Evolutionary conservation across 225 moss, liverwort and hornwort genomes (phyloP), one percentile per base, ranked within the genome.

Genomic region (Sphagnum tenellum): DNA sequence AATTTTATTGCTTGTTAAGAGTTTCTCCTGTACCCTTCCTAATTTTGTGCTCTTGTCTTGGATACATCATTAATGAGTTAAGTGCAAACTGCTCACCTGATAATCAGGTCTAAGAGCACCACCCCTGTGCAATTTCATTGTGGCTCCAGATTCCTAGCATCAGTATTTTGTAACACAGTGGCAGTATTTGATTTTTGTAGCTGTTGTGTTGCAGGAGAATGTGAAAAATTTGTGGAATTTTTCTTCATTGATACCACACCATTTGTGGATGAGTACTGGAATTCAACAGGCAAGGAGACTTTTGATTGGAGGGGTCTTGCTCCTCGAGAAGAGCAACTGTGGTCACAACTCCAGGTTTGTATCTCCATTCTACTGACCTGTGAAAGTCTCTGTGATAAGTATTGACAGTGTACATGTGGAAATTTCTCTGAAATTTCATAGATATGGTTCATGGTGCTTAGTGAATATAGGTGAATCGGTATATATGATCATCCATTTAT

Each of bases 191-290:
- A 14, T 53, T 9, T 9, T n/a, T 4, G 5, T 44, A 29, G 29
- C 29, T 29, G 29, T 29, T 3, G 50, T 7, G 8, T 6, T 66
- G 67, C 77, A 86, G 86, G 82, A 53, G 65, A 47, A 9, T 3
- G 44, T 67, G 68, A 74, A 86, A 81, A 77, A 49, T 64, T 45
- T 12, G 83, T 83, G 64, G 90, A 90, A 53, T 70, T 90, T 14
- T 81, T 90, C 71, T 88, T 90, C 77, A 79, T 88, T 49, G 90
- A 90, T 55, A 90, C 90, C 48, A 83, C 79, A 50, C 90, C 90
- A 6, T 90, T 85, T 59, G 88, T 90, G 48, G 76, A 88, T 64
- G 71, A 73, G 14, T 85, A 88, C 58, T 90, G 90, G 90, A 77
- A 48, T 52, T 9, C 52, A 2, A 48, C 75, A 2, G 49, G 73